Conservation (phyloP, 2,329 filamentous ascomycete genomes). For the Fusarium gaditjirri region DNA sequence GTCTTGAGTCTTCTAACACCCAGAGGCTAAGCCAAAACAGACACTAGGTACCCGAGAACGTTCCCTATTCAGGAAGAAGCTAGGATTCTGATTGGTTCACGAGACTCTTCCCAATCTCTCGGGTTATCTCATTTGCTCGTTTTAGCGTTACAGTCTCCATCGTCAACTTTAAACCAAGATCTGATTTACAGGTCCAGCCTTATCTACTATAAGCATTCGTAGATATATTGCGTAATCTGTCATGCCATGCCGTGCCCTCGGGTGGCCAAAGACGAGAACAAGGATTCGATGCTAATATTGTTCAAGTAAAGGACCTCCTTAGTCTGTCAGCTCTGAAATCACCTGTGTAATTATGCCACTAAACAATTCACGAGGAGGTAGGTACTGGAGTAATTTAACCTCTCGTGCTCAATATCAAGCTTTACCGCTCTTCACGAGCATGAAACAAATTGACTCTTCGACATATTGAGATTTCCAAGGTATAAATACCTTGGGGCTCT, state of each 20-base stretch:
- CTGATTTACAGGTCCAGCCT: background rate
- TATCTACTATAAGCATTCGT: background rate
- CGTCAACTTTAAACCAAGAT: background rate
- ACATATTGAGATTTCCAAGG: background rate
- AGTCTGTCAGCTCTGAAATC: no score
- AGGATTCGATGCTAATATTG: no score
- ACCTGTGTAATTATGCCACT: background rate
- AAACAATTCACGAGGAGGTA: no score
- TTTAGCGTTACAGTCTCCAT: no score
- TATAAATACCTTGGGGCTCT: no score
- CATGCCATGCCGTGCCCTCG: no score
- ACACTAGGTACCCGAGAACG: background rate
- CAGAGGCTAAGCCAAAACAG: background rate
- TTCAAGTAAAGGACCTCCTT: background rate
- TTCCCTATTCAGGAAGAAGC: background rate
- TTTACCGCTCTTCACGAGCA: background rate
- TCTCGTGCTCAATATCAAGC: background rate
- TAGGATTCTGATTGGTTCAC: background rate
- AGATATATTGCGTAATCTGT: background rate
- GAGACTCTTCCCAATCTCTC: no score
- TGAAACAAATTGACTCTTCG: no score
- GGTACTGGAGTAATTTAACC: no score
- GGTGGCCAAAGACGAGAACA: background rate
- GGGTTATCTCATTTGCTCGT: background rate
- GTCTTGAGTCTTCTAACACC: no score